phyloP scores from a whole-genome alignment of 2,329 filamentous ascomycete species.

The Trichophyton rubrum region DNA sequence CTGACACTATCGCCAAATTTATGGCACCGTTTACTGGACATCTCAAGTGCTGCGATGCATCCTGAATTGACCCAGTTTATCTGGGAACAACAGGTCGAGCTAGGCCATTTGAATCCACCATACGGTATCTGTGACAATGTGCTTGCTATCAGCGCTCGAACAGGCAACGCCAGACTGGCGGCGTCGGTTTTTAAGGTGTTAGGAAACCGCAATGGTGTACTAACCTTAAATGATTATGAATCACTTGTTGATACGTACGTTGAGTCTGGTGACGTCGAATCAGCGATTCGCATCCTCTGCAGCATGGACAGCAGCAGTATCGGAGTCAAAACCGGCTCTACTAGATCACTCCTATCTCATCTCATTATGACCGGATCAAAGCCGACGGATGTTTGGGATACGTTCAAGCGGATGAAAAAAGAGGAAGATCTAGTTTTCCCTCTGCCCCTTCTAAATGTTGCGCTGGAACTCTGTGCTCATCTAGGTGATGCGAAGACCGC shows the following conservation, averaged over 20 bases:
- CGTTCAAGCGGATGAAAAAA: constrained; percentile 44
- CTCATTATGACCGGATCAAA: constrained; percentile 38
- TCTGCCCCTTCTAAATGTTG: constrained; percentile 32
- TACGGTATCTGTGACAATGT: constrained; percentile 55
- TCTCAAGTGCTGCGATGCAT: constrained; percentile 52
- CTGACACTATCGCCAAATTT: constrained; percentile 42
- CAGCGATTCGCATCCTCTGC: constrained; percentile 56
- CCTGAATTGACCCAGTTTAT: constrained; percentile 53
- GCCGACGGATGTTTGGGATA: constrained; percentile 41
- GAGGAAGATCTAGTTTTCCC: constrained; percentile 39
- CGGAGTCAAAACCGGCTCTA: constrained; percentile 46
- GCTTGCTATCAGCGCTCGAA: constrained; percentile 57
- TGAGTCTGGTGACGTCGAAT: constrained; percentile 45
- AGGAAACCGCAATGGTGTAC: constrained; percentile 41
- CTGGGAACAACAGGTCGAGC: constrained; percentile 56
- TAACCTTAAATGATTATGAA: constrained; percentile 64
- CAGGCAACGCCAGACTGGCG: constrained; percentile 56
- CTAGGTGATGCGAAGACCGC: constrained; percentile 38
- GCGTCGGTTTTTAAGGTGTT: constrained; percentile 58
- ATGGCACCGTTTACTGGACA: constrained; percentile 63
- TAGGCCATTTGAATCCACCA: constrained; percentile 47
- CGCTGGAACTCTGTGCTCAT: constrained; percentile 41
- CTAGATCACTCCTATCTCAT: constrained; percentile 48
- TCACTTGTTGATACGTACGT: constrained; percentile 61
- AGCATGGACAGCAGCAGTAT: constrained; percentile 59